Conservation (phyloP, 352 stramenopile genomes). For the Pythium insidiosum region DNA sequence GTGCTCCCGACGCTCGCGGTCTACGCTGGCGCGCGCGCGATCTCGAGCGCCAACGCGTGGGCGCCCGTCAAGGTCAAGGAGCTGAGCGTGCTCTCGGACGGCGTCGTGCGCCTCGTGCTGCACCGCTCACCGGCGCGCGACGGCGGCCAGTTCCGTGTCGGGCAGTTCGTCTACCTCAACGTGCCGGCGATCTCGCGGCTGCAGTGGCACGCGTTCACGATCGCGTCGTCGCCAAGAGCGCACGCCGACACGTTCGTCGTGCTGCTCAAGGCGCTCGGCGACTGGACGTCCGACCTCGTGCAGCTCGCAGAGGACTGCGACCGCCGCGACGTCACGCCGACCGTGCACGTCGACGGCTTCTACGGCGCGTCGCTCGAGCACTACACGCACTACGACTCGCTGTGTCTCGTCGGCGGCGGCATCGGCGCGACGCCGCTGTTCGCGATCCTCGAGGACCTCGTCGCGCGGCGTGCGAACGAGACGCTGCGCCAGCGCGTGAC, state of each 20-base stretch:
- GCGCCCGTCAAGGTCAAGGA: conserved; percentile 6
- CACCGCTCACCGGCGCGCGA: not conserved
- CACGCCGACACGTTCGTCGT: conserved; percentile 13
- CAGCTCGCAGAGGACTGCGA: conserved; percentile 6
- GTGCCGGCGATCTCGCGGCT: conserved; percentile 6
- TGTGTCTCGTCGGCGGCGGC: conserved; percentile 15
- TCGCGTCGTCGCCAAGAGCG: conserved; percentile 14
- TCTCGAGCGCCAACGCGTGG: conserved; percentile 12
- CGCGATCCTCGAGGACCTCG: conserved; percentile 17
- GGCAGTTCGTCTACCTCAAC: conserved; percentile 13
- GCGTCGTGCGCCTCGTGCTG: conserved; percentile 10
- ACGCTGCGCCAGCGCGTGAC: not conserved
- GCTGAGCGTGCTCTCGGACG: not conserved
- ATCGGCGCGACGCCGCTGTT: conserved; percentile 20
- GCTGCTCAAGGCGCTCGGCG: conserved; percentile 10
- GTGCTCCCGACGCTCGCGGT: conserved; percentile 16
- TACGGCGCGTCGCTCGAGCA: conserved; percentile 11
- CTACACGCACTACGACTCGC: conserved; percentile 12
- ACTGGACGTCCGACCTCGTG: conserved; percentile 12
- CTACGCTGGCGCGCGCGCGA: conserved; percentile 18
- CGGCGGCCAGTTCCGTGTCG: not conserved
- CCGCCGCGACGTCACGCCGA: not conserved
- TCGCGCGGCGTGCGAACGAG: not conserved
- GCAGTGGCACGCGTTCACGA: conserved; percentile 3
- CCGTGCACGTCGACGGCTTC: conserved; percentile 16